A percentile compares a stretch with the other conserved stretches of the same genome.
Conservation (phyloP, 192 early-diverging fungal species). For the Coemansia sp. region DNA sequence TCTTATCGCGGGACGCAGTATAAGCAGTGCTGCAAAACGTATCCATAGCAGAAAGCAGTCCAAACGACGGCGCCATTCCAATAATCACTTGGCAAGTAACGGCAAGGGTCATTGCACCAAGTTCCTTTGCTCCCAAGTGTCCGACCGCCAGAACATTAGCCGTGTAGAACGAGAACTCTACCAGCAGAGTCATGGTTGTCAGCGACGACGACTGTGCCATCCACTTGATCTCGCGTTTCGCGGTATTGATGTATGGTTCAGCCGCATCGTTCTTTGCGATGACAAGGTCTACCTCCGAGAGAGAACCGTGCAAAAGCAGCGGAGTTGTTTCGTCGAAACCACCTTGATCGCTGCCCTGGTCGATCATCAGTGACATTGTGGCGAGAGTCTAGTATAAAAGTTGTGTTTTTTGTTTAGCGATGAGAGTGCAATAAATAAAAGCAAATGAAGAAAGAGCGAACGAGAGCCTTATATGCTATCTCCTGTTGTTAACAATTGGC, state of each 20-base stretch:
- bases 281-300: slow-evolving; percentile 19
- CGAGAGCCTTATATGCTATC: too few species aligned
- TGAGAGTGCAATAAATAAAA: too few species aligned
- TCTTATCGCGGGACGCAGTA: slow-evolving; percentile 29
- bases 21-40: slow-evolving; percentile 27
- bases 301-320: neutral
- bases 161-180: slow-evolving; percentile 64
- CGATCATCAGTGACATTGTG: too few species aligned
- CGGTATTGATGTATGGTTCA: slow-evolving; percentile 21
- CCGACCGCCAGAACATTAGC: slow-evolving; percentile 62
- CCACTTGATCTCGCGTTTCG: slow-evolving; percentile 25
- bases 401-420: too few species aligned
- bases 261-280: slow-evolving; percentile 36
- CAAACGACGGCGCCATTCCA: slow-evolving; percentile 56
- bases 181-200: slow-evolving; percentile 28
- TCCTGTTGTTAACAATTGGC: too few species aligned
- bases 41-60: slow-evolving; percentile 56
- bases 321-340: too few species aligned
- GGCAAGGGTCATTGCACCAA: slow-evolving; percentile 63
- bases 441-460: too few species aligned
- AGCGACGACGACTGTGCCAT: slow-evolving; percentile 34
- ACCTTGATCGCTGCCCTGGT: too few species aligned
- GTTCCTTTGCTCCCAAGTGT: slow-evolving; percentile 57
- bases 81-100: slow-evolving; percentile 54
- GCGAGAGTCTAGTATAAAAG: too few species aligned